Percentiles rank a stretch among this genome's conserved stretches.
These are phyloP conservation scores for Xylaria grammica DNA, from an alignment of 495 filamentous ascomycete species.

Conservation along the genomic window DNA sequence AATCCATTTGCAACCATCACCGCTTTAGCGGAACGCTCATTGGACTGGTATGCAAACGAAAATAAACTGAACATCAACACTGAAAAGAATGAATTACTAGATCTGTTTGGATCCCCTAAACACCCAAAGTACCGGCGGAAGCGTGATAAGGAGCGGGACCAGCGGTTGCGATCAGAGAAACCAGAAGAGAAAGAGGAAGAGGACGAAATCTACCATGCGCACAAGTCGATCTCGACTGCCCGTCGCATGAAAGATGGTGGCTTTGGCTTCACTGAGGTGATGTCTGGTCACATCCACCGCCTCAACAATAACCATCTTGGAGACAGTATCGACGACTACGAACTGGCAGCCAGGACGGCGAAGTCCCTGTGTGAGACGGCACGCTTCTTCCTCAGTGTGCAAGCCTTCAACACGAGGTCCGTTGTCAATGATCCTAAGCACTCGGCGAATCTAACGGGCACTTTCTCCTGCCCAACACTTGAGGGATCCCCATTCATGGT, in stretches of 20 bases:
- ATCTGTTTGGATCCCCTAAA: conserved; percentile 51
- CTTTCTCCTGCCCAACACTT: conserved; percentile 64
- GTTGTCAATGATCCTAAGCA: conserved; percentile 54
- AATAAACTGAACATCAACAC: conserved; percentile 53
- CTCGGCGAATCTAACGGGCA: conserved; percentile 63
- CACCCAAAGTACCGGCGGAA: conserved; percentile 28
- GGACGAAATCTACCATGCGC: conserved; percentile 40
- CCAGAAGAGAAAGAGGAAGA: conserved; percentile 38
- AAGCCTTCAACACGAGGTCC: conserved; percentile 54
- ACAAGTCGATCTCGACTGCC: conserved; percentile 48
- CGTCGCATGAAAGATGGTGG: conserved; percentile 51
- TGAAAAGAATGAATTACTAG: conserved; percentile 56
- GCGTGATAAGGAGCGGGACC: conserved; percentile 11
- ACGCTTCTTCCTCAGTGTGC: conserved; percentile 65
- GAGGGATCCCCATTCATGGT: conserved; percentile 65
- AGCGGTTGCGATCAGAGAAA: too few species aligned
- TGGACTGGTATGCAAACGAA: conserved; percentile 53
- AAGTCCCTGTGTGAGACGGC: conserved; percentile 58
- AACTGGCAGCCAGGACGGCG: conserved; percentile 59
- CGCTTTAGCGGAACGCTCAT: conserved; percentile 67
- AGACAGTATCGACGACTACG: conserved; percentile 56
- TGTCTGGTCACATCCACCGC: conserved; percentile 64
- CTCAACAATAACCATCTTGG: conserved; percentile 41
- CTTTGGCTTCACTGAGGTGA: conserved; percentile 66
- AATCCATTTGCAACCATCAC: conserved; percentile 76